A percentile compares a stretch with the other conserved stretches of the same genome.
Evolutionary conservation across 2,329 filamentous ascomycete genomes (phyloP).

Genomic region (Trichophaea hybrida): DNA sequence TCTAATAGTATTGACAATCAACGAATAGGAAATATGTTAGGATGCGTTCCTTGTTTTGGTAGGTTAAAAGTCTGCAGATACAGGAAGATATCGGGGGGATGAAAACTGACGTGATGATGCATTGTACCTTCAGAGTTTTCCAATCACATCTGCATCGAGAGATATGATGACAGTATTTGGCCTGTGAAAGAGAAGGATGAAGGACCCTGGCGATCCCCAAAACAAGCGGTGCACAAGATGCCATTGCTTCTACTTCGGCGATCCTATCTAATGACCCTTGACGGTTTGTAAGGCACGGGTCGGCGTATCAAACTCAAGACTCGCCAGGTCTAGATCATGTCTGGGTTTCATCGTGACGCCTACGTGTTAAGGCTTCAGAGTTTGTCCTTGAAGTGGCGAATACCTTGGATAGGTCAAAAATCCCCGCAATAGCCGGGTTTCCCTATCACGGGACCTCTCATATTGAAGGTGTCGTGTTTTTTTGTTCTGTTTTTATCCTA

Average conservation of each 20-base stretch:
- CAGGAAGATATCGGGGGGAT: not conserved
- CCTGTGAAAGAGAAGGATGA: not conserved
- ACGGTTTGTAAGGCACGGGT: not conserved
- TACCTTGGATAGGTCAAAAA: not conserved
- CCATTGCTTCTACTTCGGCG: not conserved
- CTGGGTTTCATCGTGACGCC: not conserved
- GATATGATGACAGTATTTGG: not conserved
- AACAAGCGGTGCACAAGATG: not conserved
- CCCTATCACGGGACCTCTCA: not conserved
- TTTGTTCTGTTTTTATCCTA: not conserved
- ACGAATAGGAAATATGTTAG: not conserved
- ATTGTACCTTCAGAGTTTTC: not conserved
- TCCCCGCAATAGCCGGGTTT: not conserved
- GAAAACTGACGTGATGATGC: slow-evolving; percentile 1
- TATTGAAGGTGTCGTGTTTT: not conserved
- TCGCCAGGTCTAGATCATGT: not conserved
- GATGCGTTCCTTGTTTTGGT: not conserved
- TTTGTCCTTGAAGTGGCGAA: not conserved
- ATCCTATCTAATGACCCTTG: not conserved
- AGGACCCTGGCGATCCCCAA: not conserved
- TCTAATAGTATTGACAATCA: not conserved
- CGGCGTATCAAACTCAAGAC: not conserved
- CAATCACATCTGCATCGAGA: not conserved
- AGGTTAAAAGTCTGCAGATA: not conserved
- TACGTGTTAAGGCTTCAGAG: not conserved